A percentile compares a stretch with the other conserved stretches of the same genome.
phyloP scores from a whole-genome alignment of 2,329 filamentous ascomycete genomes.

The Cercospora nicotianae region DNA sequence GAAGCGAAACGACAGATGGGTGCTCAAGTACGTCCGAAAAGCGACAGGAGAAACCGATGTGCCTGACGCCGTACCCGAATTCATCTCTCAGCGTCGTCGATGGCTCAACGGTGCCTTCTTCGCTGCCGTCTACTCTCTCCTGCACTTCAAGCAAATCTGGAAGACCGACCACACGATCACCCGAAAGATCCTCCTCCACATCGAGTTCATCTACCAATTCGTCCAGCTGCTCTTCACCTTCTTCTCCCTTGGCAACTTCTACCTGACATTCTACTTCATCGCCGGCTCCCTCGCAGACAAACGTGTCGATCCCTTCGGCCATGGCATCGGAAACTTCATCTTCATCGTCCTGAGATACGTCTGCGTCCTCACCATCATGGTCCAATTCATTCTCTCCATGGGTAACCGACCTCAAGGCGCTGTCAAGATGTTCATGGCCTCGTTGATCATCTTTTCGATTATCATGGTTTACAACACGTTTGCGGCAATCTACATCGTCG shows the following conservation, averaged over 20 bases:
- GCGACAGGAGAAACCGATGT: constrained; percentile 98
- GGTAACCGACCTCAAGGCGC: constrained; percentile 95
- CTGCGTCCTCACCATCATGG: constrained; percentile 82
- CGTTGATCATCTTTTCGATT: constrained; percentile 84
- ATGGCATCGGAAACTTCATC: constrained; percentile 78
- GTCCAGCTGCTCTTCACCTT: constrained; percentile 92
- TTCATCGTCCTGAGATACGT: constrained; percentile 84
- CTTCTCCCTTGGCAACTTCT: constrained; percentile 97
- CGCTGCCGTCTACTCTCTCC: constrained; percentile 92
- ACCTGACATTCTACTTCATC: constrained; percentile 97
- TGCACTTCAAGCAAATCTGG: constrained; percentile 94
- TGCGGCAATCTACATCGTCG: constrained; percentile 82
- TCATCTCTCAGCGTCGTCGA: constrained; percentile 91
- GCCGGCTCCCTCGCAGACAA: constrained; percentile 83
- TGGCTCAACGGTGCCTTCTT: constrained; percentile 99
- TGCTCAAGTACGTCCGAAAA: constrained; percentile 95
- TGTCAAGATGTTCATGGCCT: constrained; percentile 82
- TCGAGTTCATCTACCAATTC: constrained; percentile 95
- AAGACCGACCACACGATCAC: constrained; percentile 83
- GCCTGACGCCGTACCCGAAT: constrained; percentile 89
- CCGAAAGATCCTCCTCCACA: constrained; percentile 86
- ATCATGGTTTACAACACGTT: constrained; percentile 98
- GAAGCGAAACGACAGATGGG: constrained; percentile 92
- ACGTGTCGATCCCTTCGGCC: constrained; percentile 83
- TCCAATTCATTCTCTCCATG: constrained; percentile 94